Percentiles rank a stretch among this genome's conserved stretches.
Conservation (phyloP, 2,329 filamentous ascomycete species). For the Cladobotryum protrusum region DNA sequence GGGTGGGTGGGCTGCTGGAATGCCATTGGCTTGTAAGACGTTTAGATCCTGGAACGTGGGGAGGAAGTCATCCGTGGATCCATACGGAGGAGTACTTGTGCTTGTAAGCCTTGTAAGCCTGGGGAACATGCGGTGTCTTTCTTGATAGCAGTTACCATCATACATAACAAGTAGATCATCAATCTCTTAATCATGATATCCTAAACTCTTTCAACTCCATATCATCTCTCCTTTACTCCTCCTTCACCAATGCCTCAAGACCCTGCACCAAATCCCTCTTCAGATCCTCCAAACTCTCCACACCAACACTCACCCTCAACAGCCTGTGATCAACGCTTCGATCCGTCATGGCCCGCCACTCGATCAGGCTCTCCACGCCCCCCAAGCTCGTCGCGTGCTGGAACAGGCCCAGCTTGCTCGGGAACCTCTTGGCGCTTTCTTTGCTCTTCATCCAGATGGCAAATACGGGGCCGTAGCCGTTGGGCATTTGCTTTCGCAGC, state of each 20-base stretch:
- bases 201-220: not conserved
- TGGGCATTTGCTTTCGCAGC: constrained; percentile 83
- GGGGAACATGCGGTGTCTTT: too few species aligned
- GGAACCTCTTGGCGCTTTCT: constrained; percentile 59
- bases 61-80: too few species aligned
- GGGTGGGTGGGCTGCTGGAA: too few species aligned
- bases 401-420: constrained; percentile 74
- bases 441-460: constrained; percentile 59
- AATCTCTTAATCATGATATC: not conserved
- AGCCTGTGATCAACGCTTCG: constrained; percentile 61
- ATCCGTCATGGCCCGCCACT: constrained; percentile 93
- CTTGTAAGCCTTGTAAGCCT: too few species aligned
- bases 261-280: constrained; percentile 65
- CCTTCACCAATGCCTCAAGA: constrained; percentile 47
- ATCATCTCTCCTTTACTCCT: constrained; percentile 4
- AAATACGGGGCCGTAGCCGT: constrained; percentile 86
- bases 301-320: constrained; percentile 75
- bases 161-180: too few species aligned
- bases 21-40: too few species aligned
- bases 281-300: constrained; percentile 83
- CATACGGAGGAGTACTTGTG: too few species aligned
- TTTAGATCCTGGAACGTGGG: too few species aligned
- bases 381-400: constrained; percentile 93
- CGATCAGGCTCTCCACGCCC: constrained; percentile 90
- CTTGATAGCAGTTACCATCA: not conserved